These are phyloP conservation scores for Daldinia childiae DNA, from an alignment of 495 filamentous ascomycete genomes.

Conservation along the genomic window DNA sequence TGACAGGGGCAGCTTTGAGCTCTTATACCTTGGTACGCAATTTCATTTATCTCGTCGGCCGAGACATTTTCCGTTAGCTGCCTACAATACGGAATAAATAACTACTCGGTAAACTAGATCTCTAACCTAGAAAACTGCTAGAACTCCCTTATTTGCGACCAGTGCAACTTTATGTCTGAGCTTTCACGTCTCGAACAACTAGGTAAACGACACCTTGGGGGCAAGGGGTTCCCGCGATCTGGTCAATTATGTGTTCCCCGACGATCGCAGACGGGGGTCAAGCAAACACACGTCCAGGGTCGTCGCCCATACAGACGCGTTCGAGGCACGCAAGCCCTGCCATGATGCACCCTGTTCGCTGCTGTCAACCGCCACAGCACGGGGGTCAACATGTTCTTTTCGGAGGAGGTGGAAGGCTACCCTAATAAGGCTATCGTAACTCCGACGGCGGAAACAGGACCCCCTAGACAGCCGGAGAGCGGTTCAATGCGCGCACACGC, in stretches of 20 bases:
- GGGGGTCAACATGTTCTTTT: slow-evolving; percentile 27
- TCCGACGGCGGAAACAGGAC: slow-evolving; percentile 30
- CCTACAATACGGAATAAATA: neutral
- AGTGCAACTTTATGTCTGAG: slow-evolving; percentile 24
- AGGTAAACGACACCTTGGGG: slow-evolving; percentile 26
- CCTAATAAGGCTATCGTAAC: slow-evolving; percentile 38
- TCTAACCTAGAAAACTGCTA: slow-evolving; percentile 12
- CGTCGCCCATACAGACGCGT: slow-evolving; percentile 38
- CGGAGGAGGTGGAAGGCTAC: slow-evolving; percentile 18
- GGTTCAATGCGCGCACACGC: slow-evolving; percentile 36
- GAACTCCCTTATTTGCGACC: slow-evolving; percentile 20
- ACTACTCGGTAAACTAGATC: neutral
- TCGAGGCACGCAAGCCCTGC: slow-evolving; percentile 35
- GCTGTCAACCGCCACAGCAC: slow-evolving; percentile 41
- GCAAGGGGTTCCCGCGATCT: slow-evolving; percentile 41
- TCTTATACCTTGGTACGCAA: slow-evolving; percentile 12
- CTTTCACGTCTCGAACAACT: slow-evolving; percentile 18
- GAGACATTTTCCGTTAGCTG: neutral
- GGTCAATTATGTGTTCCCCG: slow-evolving; percentile 34
- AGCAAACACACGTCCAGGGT: slow-evolving; percentile 40
- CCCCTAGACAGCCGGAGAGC: slow-evolving; percentile 30
- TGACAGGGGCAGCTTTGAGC: slow-evolving; percentile 21
- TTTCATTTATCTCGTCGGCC: slow-evolving; percentile 6
- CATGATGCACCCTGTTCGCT: slow-evolving; percentile 23
- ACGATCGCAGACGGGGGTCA: slow-evolving; percentile 36